Base-by-base conservation (phyloP, 768 basidiomycete genomes). In the Mycena amicta region DNA sequence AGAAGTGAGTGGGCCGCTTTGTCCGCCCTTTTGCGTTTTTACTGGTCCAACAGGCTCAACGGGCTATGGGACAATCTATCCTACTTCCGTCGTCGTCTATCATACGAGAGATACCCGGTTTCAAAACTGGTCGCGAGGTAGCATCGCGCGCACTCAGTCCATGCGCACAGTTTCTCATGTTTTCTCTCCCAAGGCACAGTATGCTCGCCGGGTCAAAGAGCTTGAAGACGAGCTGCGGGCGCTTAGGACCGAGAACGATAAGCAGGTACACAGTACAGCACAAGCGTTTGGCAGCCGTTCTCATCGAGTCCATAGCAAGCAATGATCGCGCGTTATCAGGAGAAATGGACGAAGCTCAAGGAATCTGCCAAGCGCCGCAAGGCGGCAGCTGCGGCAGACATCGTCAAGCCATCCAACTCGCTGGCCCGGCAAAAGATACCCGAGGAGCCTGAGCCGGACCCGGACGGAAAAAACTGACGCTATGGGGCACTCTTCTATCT, bases 341-440 rank as follows among this genome's bases (percentile, higher is more conserved):
- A 93, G 73, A 81, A 90, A 39, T 94, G 92, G 92, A 90, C 91
- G 69, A 93, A 92, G 71, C 76, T 94, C 56, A 94, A 94, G 70
- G 93, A 94, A 67, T 89, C 89, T 26, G 89, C 91, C 6, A 92
- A 87, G 72, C 85, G 89, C 59, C 93, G 93, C 75, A 90, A 92
- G 70, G 89, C 90, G 67, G 87, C 86, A 15, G 82, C 79, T 2
- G 82, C 81, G 8, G 79, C 80, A 18, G 81, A 68, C 3, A 52
- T 50, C 50, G 25, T 46, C 12, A 55, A 49, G 12, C 26, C 51
- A 26, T 70, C 78, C 65, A 72, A 74, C 37, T 64, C 76, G 23
- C 72, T 75, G 28, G 78, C 87, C 40, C 79, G 83, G 60, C 88
- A 91, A 56, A 80, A 83, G 50, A 94, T 93, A 54, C 82, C 87